phyloP scores from a whole-genome alignment of 805 yeast genomes.

The Blastobotrys americana region DNA sequence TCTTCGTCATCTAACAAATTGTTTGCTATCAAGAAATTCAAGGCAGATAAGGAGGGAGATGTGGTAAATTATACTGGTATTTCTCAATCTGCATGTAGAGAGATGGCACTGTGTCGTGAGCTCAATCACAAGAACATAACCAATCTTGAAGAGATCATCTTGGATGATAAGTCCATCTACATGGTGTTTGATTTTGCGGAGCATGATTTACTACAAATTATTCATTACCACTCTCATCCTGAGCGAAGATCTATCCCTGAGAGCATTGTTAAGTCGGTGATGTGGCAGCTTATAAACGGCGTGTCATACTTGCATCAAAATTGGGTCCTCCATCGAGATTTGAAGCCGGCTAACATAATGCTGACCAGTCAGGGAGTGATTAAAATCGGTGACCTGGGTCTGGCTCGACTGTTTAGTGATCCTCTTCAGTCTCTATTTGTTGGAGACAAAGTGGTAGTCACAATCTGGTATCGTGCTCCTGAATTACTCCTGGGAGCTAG shows the following conservation, averaged over 20 bases:
- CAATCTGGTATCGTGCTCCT: conserved; percentile 96
- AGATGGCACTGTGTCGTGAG: conserved; percentile 91
- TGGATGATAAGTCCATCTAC: conserved; percentile 84
- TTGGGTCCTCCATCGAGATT: conserved; percentile 93
- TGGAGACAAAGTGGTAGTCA: conserved; percentile 94
- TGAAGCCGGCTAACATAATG: conserved; percentile 98
- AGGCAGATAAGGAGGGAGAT: conserved; percentile 88
- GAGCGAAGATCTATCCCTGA: conserved; percentile 74
- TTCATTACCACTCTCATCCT: conserved; percentile 90
- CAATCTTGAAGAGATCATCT: conserved; percentile 67
- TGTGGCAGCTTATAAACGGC: conserved; percentile 91
- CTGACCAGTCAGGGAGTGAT: conserved; percentile 84
- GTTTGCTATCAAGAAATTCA: conserved; percentile 91
- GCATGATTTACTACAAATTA: conserved; percentile 88
- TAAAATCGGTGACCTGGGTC: conserved; percentile 90
- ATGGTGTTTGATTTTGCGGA: conserved; percentile 96
- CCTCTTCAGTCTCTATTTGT: conserved; percentile 80
- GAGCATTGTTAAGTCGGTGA: conserved; percentile 67
- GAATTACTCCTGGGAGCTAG: conserved; percentile 85
- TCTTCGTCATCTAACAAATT: conserved; percentile 25
- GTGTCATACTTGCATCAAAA: conserved; percentile 87
- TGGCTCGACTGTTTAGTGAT: conserved; percentile 80
- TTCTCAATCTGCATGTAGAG: conserved; percentile 92
- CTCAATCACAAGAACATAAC: conserved; percentile 73
- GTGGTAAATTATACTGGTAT: conserved; percentile 86